Evolutionary conservation across 495 filamentous ascomycete genomes (phyloP).

Genomic region (Daldinia concentrica): DNA sequence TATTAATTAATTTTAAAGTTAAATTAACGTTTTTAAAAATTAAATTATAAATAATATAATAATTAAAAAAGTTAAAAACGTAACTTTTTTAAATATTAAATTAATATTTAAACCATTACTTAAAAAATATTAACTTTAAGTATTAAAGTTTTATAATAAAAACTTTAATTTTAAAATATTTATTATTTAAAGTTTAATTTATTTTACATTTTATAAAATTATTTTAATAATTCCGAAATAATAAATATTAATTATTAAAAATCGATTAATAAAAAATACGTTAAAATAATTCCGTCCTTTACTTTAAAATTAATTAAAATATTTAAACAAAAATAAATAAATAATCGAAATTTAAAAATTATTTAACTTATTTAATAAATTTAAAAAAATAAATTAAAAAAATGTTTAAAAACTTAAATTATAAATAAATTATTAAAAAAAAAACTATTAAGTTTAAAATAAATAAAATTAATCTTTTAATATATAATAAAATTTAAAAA

Average conservation of each 20-base stretch:
- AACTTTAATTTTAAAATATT: neutral
- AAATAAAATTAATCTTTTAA: neutral
- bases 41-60: no score
- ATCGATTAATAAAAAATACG: neutral
- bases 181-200: neutral
- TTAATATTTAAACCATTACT: no score
- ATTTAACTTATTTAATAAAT: neutral
- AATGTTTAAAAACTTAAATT: neutral
- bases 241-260: neutral
- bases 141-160: neutral
- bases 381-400: neutral
- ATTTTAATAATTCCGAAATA: neutral
- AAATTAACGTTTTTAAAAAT: no score
- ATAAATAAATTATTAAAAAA: neutral
- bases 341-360: neutral
- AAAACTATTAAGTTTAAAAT: neutral
- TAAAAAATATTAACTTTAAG: neutral
- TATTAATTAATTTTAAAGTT: no score
- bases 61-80: no score
- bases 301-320: neutral
- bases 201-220: neutral
- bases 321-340: neutral
- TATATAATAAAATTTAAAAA: neutral
- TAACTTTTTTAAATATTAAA: no score
- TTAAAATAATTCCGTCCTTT: neutral